Evolutionary conservation across 139 green algal species (phyloP), one percentile per base, ranked within the genome.

Genomic region (Axilococcus clingmanii): DNA sequence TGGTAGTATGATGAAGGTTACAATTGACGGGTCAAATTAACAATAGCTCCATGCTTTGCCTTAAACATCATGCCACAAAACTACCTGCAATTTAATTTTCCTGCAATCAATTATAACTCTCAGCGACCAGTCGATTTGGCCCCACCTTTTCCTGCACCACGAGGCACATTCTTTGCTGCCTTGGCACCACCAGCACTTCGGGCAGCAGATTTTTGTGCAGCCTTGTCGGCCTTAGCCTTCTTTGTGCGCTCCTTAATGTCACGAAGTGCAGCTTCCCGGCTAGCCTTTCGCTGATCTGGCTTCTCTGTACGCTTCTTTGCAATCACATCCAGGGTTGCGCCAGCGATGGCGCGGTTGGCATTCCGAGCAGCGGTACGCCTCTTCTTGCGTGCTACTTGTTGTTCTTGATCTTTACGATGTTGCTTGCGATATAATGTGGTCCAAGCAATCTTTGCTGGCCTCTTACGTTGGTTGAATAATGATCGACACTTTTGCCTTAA

Each of bases 391-490:
- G 76, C 48, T 29, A 81, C 62, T 65, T 80, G 73, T 30, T 77
- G 41, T 33, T 79, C 70, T 55, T 59, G 59, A 71, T 87, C 82
- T 82, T 97, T 97, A 74, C 94, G 94, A 84, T 97, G 90, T 68
- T 78, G 65, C 80, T 95, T 97, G 36, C 87, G 77, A 83, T 96
- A 99, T 11, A 66, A 65, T 11, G 58, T 66, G 25, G 91, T 98
- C 92, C 92, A 99, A 33, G 83, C 83, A 38, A 99, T 77, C 83
- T 98, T 99, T 36, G 88, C 83, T n/a, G 92, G 84, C 35, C 86
- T 72, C 64, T 94, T 79, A 36, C 84, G 74, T 68, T 94, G 85
- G 73, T 90, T 73, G 77, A 85, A 96, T 64, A 95, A 65, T 23
- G 56, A 70, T 71, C 85, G 89, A 69, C 71, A 83, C 78, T 99